Evolutionary conservation across 371 early-diverging fungal species (phyloP).

Genomic region (Phascolomyces articulosus): DNA sequence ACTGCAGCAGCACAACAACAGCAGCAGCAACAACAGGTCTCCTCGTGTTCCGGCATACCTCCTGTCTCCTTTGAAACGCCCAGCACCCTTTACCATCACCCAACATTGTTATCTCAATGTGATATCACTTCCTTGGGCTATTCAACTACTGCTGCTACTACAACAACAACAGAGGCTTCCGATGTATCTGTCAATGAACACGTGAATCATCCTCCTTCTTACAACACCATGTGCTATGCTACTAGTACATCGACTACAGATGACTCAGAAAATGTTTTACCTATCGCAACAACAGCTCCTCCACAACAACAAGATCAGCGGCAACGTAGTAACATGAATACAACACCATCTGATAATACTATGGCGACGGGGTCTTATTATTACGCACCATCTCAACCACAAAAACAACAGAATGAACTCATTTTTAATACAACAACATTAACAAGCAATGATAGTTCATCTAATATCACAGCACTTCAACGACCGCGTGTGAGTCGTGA

Average conservation of each 20-base stretch:
- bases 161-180: too few relatives aligned
- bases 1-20: too few relatives aligned
- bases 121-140: neutral
- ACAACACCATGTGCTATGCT: constrained; percentile 8
- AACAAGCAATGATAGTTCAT: neutral
- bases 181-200: constrained; percentile 10
- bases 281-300: neutral
- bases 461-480: constrained; percentile 2
- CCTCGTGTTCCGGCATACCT: constrained; percentile 12
- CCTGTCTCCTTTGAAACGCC: constrained; percentile 5
- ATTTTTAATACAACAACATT: neutral
- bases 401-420: neutral
- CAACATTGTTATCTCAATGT: constrained; percentile 1
- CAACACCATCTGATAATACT: too few relatives aligned
- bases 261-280: neutral
- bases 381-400: constrained; percentile 3
- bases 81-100: constrained; percentile 10
- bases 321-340: neutral
- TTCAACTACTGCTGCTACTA: neutral
- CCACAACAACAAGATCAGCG: constrained; percentile 7
- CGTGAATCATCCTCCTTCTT: neutral
- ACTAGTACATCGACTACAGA: too few relatives aligned
- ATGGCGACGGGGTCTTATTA: neutral
- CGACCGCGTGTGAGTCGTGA: neutral
- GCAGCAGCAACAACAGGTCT: neutral